These are phyloP conservation scores for Poa pratensis DNA, from an alignment of 176 grass and related monocot genomes.

Conservation along the genomic window DNA sequence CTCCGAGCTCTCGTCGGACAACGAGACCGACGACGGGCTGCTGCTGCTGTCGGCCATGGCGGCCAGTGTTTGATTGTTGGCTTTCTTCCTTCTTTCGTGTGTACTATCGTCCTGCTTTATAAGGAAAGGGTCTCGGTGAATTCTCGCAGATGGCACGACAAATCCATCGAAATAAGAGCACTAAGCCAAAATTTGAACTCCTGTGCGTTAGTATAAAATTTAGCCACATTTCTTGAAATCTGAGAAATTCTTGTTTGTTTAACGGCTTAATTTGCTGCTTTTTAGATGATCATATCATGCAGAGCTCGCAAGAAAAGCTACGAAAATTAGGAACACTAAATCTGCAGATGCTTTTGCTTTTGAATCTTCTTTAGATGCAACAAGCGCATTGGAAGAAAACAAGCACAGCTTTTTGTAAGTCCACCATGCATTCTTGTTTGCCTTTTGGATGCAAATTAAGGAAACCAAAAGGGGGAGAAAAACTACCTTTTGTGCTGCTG, in stretches of 20 bases:
- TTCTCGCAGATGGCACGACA: conserved; percentile 42
- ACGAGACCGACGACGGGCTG: conserved; percentile 54
- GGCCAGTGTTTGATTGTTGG: neutral
- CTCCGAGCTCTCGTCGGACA: conserved; percentile 74
- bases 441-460: conserved; percentile 34
- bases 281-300: conserved; percentile 46
- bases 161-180: conserved; percentile 49
- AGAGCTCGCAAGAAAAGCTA: conserved; percentile 23
- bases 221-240: conserved; percentile 26
- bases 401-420: conserved; percentile 17
- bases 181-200: conserved; percentile 37
- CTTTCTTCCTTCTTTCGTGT: neutral
- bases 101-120: conserved; percentile 30
- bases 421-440: conserved; percentile 6
- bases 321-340: neutral
- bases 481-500: conserved; percentile 46
- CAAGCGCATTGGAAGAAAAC: conserved; percentile 44
- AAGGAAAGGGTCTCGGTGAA: conserved; percentile 15
- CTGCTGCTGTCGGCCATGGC: conserved; percentile 63
- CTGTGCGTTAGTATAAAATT: neutral
- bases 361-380: conserved; percentile 62
- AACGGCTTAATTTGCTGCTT: conserved; percentile 23
- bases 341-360: conserved; percentile 47
- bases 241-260: conserved; percentile 27
- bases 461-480: neutral